Conservation (phyloP, 495 filamentous ascomycete species). For the Podospora bellae-mahoneyi region DNA sequence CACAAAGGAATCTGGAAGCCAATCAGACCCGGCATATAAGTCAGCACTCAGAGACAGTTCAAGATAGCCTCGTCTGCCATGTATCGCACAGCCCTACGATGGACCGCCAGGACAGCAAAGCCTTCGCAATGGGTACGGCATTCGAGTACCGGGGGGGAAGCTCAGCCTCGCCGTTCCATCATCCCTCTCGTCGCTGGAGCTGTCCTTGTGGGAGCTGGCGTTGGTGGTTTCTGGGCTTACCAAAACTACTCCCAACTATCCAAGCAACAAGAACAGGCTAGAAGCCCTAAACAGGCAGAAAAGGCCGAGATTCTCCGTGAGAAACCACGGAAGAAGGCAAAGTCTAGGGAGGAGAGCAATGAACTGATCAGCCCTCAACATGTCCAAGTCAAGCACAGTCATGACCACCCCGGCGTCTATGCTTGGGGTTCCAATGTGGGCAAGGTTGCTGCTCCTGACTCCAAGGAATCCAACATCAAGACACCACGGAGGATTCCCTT, state of each 20-base stretch:
- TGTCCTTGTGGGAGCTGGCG: conserved; percentile 29
- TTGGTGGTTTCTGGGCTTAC: conserved; percentile 30
- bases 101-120: conserved; percentile 2
- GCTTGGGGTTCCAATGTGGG: conserved; percentile 91
- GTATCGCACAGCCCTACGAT: conserved; percentile 23
- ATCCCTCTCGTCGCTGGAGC: conserved; percentile 24
- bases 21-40: neutral
- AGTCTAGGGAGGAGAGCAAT: conserved; percentile 63
- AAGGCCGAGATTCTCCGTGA: conserved; percentile 58
- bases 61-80: conserved; percentile 27
- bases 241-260: conserved; percentile 13
- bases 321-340: conserved; percentile 49
- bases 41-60: conserved; percentile 5
- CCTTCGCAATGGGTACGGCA: conserved; percentile 34
- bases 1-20: neutral
- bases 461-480: conserved; percentile 71
- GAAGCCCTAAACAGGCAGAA: conserved; percentile 12
- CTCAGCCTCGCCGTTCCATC: conserved; percentile 16
- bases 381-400: conserved; percentile 79
- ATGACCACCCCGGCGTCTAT: conserved; percentile 88
- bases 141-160: conserved; percentile 21
- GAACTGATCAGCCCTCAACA: conserved; percentile 74
- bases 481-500: conserved; percentile 72
- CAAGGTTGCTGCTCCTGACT: conserved; percentile 78
- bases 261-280: neutral